Base-by-base conservation (phyloP, 2,329 filamentous ascomycete genomes). In the Monosporascus sp. region DNA sequence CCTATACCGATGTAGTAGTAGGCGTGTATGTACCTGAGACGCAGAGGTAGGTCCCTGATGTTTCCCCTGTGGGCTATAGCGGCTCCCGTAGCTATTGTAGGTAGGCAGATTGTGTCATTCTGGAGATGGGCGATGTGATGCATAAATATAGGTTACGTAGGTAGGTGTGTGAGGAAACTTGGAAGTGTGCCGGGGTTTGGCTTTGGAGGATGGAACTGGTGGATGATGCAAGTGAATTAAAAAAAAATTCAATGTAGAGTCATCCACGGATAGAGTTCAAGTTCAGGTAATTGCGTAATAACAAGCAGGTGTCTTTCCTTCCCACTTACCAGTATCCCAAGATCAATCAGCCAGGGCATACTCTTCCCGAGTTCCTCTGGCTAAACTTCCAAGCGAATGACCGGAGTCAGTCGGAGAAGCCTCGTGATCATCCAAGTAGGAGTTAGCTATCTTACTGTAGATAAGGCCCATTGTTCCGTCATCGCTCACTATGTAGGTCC, bases 91-190 rank as follows among this genome's bases (percentile, higher is more conserved):
- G 31, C 31, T 35, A 35, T 35, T 35, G 31, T 35, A 35, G 31
- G 31, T 63, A 63, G 59, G 60, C 63, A 57, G 55, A 58, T 48
- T 60, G 57, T 56, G 52, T 58, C 63, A 65, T 65, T 52, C 48
- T 56, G 58, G 52, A 50, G 52, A 46, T 53, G 53, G 50, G 52
- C 54, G 38, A 50, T 49, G 31, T 39, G 52, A 48, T 45, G 24
- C 41, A 53, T 54, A 48, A 20, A 46, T 20, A 24, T 46, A 46
- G 44, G 15, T 24, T 46, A 25, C 15, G 20, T 46, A 24, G 22
- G 22, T 17, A n/a, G 22, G 44, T 24, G 20, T 14, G 20, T 17
- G 20, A 35, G 8, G 31, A 35, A 35, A 2, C 31, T 35, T 35
- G 31, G 31, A 35, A 14, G 11, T 14, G 31, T 35, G 31, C 11